phyloP scores from a whole-genome alignment of 228 moss, liverwort and hornwort genomes.

The Sphagnum magellanicum region DNA sequence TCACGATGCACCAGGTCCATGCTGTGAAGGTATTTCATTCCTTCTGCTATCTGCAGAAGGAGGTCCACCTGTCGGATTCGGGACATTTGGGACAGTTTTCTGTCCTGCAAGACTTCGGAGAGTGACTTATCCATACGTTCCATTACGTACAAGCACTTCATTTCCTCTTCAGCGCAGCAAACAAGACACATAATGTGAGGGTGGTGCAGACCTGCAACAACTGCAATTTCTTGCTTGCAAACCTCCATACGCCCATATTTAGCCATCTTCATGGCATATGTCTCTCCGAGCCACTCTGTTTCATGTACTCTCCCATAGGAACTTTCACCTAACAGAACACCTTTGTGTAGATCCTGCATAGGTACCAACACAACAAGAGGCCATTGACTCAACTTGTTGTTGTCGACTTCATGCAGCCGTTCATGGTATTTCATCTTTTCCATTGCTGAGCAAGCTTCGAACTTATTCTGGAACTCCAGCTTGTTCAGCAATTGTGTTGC shows the following conservation, averaged over 20 bases:
- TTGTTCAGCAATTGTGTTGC: conserved; percentile 9
- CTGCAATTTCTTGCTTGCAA: conserved; percentile 6
- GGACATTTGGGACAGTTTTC: not conserved
- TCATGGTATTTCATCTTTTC: not conserved
- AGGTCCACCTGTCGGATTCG: not conserved
- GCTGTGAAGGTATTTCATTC: conserved; percentile 15
- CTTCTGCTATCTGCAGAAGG: conserved; percentile 19
- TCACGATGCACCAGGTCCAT: conserved; percentile 19
- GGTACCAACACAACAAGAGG: not conserved
- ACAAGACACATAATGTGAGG: conserved; percentile 12
- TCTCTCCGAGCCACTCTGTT: not conserved
- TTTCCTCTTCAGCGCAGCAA: not conserved
- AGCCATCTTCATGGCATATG: conserved; percentile 1
- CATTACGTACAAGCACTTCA: conserved; percentile 7
- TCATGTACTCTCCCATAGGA: not conserved
- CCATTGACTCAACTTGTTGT: not conserved
- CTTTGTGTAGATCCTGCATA: not conserved
- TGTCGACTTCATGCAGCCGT: not conserved
- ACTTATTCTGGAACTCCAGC: not conserved
- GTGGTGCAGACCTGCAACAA: conserved; percentile 7
- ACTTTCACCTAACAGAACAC: not conserved
- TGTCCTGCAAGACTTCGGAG: not conserved
- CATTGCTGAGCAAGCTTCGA: not conserved
- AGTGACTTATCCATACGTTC: conserved; percentile 15
- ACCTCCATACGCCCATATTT: not conserved